Conservation (phyloP, 176 grass and related monocot genomes). For the Panicum miliaceum region DNA sequence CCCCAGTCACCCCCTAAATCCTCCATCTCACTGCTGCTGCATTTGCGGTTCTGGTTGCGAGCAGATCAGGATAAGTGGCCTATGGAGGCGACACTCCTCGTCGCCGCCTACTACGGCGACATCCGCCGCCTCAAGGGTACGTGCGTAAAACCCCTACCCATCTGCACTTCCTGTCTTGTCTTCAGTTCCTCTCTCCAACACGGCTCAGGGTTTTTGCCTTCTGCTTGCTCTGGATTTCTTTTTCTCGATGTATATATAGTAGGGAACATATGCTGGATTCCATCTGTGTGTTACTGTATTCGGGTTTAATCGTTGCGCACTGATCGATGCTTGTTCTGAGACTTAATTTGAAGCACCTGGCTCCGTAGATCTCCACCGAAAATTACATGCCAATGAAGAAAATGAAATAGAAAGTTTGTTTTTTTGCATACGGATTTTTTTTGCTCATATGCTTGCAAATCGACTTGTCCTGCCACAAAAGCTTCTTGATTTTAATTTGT, state of each 20-base stretch:
- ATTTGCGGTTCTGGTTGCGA: neutral
- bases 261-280: neutral
- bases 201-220: neutral
- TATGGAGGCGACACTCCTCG: constrained; percentile 8
- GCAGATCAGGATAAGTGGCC: constrained; percentile 1
- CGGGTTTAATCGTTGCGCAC: neutral
- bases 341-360: neutral
- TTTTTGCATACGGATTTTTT: neutral
- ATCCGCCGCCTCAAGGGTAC: constrained; percentile 37
- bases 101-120: constrained; percentile 18
- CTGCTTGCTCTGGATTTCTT: neutral
- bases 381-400: neutral
- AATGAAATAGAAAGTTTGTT: neutral
- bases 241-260: neutral
- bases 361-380: neutral
- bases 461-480: neutral
- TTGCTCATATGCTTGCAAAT: neutral
- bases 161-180: no score
- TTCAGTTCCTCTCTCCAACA: neutral
- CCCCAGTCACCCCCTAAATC: neutral
- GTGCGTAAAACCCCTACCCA: neutral
- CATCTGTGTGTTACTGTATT: neutral
- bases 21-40: neutral
- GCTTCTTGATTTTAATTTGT: neutral
- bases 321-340: neutral